Base-by-base conservation (phyloP, 148 eudicot genomes). In the Rhododendron griersonianum region DNA sequence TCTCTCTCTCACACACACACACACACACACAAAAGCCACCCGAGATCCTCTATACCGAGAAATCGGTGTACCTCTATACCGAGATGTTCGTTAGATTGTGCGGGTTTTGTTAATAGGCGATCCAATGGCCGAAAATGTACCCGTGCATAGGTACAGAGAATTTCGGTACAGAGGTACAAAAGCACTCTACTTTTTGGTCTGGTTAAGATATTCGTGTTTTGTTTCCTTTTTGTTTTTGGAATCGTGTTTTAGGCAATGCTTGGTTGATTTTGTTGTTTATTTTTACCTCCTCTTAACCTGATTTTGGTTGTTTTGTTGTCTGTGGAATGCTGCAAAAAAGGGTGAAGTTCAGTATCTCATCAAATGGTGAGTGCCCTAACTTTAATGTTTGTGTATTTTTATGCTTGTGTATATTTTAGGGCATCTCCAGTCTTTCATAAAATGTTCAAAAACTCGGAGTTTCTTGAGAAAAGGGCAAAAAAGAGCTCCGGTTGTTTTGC, bases 261-360 rank as follows among this genome's bases (percentile, higher is more conserved):
- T 76, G 19, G 51, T 86, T 73, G 18, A 63, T 19, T 59, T 59
- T 83, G 81, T 28, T 76, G 81, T 75, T 1, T 39, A 18, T 33
- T 33, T 30, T 59, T 11, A 15, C 74, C 11, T 69, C 53, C 77
- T 69, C 23, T 53, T 83, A 39, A 10, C 69, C 61, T 82, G 81
- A 39, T 87, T 84, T 83, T 80, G 77, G 71, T 77, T 74, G 1
- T 84, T 4, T 85, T 85, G 65, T 67, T 76, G 63, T 82, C 53
- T 45, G 53, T 84, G 57, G 83, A 87, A 77, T 89, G 87, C 86
- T 90, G 86, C 87, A 82, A 86, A 83, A 71, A 74, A 97, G 98
- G 98, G 99, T 7, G 89, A 92, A 91, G 89, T 89, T 73, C 99
- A 95, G 85, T 97, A 94, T 92, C 91, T 95, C 86, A 94, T 97